phyloP scores from a whole-genome alignment of 164 flowering plant species.

The Chloranthus sessilifolius region DNA sequence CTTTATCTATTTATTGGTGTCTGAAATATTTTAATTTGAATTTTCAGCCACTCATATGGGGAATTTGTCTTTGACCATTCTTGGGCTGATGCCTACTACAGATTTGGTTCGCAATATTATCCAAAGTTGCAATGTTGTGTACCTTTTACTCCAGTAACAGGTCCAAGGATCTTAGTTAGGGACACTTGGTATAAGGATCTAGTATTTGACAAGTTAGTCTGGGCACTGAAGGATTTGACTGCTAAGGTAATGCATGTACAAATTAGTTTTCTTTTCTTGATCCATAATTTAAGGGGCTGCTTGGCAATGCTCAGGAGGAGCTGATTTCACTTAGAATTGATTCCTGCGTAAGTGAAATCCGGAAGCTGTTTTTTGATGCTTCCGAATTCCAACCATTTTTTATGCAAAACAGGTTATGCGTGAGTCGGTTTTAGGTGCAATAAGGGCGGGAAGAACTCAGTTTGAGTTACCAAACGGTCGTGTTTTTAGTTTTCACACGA shows the following conservation, averaged over 20 bases:
- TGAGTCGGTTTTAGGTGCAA: too few relatives aligned
- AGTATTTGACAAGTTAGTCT: constrained; percentile 62
- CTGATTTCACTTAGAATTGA: too few relatives aligned
- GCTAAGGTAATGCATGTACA: constrained; percentile 47
- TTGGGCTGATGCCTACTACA: constrained; percentile 92
- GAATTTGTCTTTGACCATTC: constrained; percentile 96
- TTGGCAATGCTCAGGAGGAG: too few relatives aligned
- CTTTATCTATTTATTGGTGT: constrained; percentile 6
- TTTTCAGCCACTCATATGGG: constrained; percentile 91
- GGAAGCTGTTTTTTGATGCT: too few relatives aligned
- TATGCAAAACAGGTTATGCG: too few relatives aligned
- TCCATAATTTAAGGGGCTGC: too few relatives aligned
- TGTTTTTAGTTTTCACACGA: too few relatives aligned
- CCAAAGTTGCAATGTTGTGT: constrained; percentile 91
- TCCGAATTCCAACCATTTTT: too few relatives aligned
- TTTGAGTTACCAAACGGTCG: too few relatives aligned
- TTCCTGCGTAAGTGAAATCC: too few relatives aligned
- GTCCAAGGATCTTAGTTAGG: constrained; percentile 77
- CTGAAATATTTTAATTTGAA: constrained; percentile 17
- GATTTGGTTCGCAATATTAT: constrained; percentile 71
- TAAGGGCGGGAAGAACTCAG: too few relatives aligned
- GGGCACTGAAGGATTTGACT: constrained; percentile 64
- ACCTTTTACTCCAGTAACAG: constrained; percentile 95
- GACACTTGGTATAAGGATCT: constrained; percentile 57
- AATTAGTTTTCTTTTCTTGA: constrained; percentile 6